Conservation (phyloP, 1,284 basidiomycete species). For the Sanguinoderma infundibulare region DNA sequence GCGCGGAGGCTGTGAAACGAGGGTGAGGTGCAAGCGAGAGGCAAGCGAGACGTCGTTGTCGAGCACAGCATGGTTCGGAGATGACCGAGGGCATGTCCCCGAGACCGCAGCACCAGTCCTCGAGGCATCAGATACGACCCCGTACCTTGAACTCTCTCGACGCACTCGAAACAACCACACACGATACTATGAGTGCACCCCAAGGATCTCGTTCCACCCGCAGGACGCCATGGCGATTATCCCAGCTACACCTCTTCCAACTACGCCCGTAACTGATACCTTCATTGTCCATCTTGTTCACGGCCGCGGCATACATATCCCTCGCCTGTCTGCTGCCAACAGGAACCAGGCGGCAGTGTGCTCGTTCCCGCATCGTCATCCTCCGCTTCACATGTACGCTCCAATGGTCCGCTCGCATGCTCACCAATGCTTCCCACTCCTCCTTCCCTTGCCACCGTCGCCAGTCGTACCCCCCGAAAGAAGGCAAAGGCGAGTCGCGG, state of each 20-base stretch:
- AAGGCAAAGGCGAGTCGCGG: conserved; percentile 2
- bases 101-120: neutral
- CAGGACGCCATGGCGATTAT: conserved; percentile 22
- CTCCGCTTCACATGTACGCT: neutral
- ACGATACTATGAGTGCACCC: neutral
- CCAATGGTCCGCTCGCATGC: neutral
- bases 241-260: conserved; percentile 8
- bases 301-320: neutral
- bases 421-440: conserved; percentile 6
- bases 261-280: conserved; percentile 12
- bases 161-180: conserved; percentile 7
- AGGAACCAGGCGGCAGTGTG: neutral
- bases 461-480: conserved; percentile 5
- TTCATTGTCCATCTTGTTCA: conserved; percentile 15
- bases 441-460: neutral
- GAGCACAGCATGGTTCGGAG: too few species aligned
- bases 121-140: conserved; percentile 14
- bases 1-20: too few species aligned
- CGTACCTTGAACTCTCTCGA: too few species aligned
- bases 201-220: too few species aligned
- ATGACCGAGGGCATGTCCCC: too few species aligned
- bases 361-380: conserved; percentile 2
- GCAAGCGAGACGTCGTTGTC: too few species aligned
- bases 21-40: too few species aligned
- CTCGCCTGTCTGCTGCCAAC: neutral